Evolutionary conservation across 2,329 filamentous ascomycete species (phyloP), one percentile per base, ranked within the genome.

Genomic region (Escovopsis sp.): DNA sequence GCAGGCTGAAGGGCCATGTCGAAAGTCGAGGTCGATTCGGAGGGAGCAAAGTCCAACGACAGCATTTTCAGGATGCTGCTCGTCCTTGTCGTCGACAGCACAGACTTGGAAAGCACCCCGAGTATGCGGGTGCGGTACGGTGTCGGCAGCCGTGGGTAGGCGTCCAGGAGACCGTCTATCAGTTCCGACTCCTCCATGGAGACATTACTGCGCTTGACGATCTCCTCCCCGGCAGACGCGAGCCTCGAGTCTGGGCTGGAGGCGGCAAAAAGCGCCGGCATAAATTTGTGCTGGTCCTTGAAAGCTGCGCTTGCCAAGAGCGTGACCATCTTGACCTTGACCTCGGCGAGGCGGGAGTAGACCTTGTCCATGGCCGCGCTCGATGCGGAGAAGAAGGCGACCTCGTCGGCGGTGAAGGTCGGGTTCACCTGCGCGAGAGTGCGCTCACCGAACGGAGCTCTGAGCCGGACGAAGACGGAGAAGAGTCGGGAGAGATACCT

Each of bases 301-400:
- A 98, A 96, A 6, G 87, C 76, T 4, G 84, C 86, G 49, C 84
- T 94, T 3, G 81, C 76, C 15, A 98, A 61, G 36, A 96, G 76
- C 16, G 67, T 72, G 5, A 79, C 67, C 5, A 74, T 72, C 32
- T 76, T 71, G 4, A 46, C 43, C 72, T 47, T 77, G 63, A 43
- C 64, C 57, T 44, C 65, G 47, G 46, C 65, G 57, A 43, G 41
- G 5, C 56, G 48, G 17, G 47, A 43, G 26, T 54, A 52, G 9
- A 60, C 41, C 42, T 76, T 73, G 70, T 79, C 87, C 1, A 74
- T 73, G 31, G 78, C 75, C 5, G 73, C 70, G 6, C 41, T 49
- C 7, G 57, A 49, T 0, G 48, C 43, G 1, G 49, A 42, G 27
- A 60, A 49, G 6, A 57, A 41, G 8, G 46, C 42, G 7, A 57